Evolutionary conservation across 2,329 filamentous ascomycete species (phyloP).

Genomic region (Talaromyces sp.): DNA sequence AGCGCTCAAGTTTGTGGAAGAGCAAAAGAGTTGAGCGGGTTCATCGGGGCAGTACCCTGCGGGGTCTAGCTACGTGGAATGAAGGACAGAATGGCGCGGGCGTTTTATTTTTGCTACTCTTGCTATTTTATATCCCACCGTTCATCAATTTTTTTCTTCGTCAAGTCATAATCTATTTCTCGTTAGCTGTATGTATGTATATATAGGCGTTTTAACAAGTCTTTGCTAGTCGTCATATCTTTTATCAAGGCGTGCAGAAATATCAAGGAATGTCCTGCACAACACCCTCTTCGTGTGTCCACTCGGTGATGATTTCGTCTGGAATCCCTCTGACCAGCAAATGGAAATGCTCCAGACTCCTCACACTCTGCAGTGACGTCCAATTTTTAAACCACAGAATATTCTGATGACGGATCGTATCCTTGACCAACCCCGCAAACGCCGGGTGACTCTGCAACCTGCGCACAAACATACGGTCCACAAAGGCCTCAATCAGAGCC

Average conservation of each 20-base stretch:
- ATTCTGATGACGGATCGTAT: constrained; percentile 22
- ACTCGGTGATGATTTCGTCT: constrained; percentile 37
- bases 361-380: constrained; percentile 54
- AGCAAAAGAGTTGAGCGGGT: constrained; percentile 49
- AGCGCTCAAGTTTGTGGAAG: constrained; percentile 90
- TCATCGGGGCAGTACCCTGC: not conserved
- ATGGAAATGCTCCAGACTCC: constrained; percentile 53
- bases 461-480: constrained; percentile 44
- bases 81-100: not conserved
- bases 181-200: not conserved
- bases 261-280: constrained; percentile 4
- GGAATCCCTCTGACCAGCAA: constrained; percentile 47
- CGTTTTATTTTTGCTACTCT: not conserved
- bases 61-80: not conserved
- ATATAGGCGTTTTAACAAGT: not conserved
- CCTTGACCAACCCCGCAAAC: constrained; percentile 24
- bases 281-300: constrained; percentile 32
- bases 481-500: constrained; percentile 44
- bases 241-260: not conserved
- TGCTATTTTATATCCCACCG: not conserved
- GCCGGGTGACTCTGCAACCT: constrained; percentile 33
- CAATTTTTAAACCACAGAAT: constrained; percentile 63
- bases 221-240: not conserved
- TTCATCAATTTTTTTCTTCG: not conserved
- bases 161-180: not conserved